These are phyloP conservation scores for Ophiostoma ips DNA, from an alignment of 2,329 filamentous ascomycete genomes.

Conservation along the genomic window DNA sequence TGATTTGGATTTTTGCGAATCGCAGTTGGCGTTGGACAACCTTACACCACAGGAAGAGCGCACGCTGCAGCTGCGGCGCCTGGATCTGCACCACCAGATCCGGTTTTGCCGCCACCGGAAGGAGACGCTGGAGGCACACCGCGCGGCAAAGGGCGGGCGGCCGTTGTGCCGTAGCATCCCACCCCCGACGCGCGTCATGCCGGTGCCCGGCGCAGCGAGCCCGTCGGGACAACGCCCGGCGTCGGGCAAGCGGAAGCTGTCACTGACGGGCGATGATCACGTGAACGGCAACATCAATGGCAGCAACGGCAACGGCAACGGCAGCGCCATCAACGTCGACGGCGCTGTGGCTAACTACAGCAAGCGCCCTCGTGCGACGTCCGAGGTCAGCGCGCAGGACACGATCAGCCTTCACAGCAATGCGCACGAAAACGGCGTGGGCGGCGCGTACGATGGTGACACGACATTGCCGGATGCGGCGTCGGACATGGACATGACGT, in stretches of 20 bases:
- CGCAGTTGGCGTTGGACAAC: slow-evolving; percentile 21
- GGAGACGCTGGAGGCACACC: slow-evolving; percentile 19
- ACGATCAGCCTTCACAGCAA: slow-evolving; percentile 9
- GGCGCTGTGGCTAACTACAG: neutral
- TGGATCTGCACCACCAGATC: slow-evolving; percentile 31
- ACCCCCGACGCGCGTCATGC: neutral
- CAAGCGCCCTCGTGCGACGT: slow-evolving; percentile 8
- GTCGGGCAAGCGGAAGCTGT: neutral
- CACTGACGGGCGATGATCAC: neutral
- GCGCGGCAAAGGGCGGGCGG: slow-evolving; percentile 7
- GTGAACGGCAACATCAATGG: neutral
- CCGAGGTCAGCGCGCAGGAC: slow-evolving; percentile 8
- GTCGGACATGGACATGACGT: slow-evolving; percentile 5
- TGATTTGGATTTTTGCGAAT: slow-evolving; percentile 28
- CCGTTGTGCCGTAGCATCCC: slow-evolving; percentile 2
- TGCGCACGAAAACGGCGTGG: neutral
- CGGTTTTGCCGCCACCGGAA: slow-evolving; percentile 28
- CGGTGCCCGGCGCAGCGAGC: neutral
- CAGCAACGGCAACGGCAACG: neutral
- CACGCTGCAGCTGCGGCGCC: slow-evolving; percentile 26
- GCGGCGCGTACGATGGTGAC: neutral
- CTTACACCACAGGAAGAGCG: slow-evolving; percentile 28
- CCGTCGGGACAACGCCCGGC: neutral
- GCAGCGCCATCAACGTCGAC: neutral
- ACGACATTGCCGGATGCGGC: neutral